A percentile compares a stretch with the other conserved stretches of the same genome.
These are phyloP conservation scores for Avicennia marina DNA, from an alignment of 257 asterid species.

Conservation along the genomic window DNA sequence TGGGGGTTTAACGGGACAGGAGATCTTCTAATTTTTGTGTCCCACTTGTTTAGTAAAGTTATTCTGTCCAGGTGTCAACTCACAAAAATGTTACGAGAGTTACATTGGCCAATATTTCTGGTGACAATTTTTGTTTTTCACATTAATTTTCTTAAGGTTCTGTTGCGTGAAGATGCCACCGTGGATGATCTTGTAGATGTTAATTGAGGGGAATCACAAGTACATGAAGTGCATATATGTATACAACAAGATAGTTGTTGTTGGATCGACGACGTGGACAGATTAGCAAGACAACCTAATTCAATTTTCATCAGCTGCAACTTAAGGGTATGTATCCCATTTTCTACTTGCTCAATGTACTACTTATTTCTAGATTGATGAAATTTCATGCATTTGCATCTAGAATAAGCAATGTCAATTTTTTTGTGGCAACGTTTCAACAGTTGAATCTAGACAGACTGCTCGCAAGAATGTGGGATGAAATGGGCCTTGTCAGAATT, in stretches of 20 bases:
- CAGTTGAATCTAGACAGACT: conserved; percentile 89
- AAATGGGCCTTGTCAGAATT: conserved; percentile 85
- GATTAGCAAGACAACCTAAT: conserved; percentile 88
- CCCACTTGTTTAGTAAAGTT: neutral
- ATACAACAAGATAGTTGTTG: conserved; percentile 94
- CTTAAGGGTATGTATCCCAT: conserved; percentile 49
- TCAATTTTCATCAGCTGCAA: conserved; percentile 96
- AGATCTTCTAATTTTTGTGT: neutral
- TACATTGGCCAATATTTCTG: neutral
- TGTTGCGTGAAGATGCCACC: conserved; percentile 97
- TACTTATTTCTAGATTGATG: too few relatives aligned
- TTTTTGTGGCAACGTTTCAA: conserved; percentile 27
- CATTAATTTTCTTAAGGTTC: conserved; percentile 40
- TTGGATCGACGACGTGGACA: conserved; percentile 98
- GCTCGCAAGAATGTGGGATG: conserved; percentile 87
- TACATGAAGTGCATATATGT: conserved; percentile 95
- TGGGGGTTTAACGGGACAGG: too few relatives aligned
- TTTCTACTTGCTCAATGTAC: neutral
- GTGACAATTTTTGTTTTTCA: conserved; percentile 16
- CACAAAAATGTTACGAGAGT: too few relatives aligned
- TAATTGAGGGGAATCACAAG: conserved; percentile 96
- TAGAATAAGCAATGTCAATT: too few relatives aligned
- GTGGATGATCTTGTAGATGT: conserved; percentile 98
- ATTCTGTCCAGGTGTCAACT: neutral
- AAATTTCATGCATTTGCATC: too few relatives aligned